Base-by-base conservation (phyloP, 164 flowering plant species). In the Dillenia suffruticosa region DNA sequence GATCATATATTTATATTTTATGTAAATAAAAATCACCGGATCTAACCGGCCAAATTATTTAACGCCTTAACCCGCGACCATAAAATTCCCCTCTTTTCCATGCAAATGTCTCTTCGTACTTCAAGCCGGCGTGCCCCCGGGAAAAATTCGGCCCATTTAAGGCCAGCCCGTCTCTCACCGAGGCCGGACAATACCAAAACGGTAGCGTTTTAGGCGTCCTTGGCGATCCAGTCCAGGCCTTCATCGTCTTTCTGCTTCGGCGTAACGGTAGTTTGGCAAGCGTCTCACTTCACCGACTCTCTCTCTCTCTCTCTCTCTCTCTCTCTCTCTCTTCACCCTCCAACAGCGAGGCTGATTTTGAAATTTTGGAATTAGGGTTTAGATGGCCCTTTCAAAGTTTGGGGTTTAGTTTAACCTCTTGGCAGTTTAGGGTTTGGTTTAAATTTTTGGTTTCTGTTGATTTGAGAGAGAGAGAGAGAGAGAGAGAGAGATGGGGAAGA, bases 401-500 rank as follows among this genome's bases (percentile, higher is more conserved):
- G 0, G 40, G 40, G 6, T 32, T 32, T 32, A 32, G 40, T 32
- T 6, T 4, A 32, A 32, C 6, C 40, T 32, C 40, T 32, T 32
- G 40, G 40, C 4, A 32, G 40, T 32, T 32, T 32, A 32, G 40
- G 40, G 40, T 32, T 52, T 15, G 9, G 24, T 12, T 52, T 15
- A 52, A 17, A 11, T 44, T 5, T n/a, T 3, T 45, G 14, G 11
- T 44, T 12, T 43, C 32, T 63, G 1, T 15, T 15, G 11, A 10
- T 15, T 11, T 5, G n/a, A 46, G 40, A 10, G 43, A 6, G 24
- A 13, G 8, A 56, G 65, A 6, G 24, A 13, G 8, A 56, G 65
- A 5, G 7, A 5, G 40, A 63, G 63, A 47, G 53, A 54, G 46
- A 93, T 92, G 97, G 99, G 99, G 89, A 94, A 94, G 87, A 94